Evolutionary conservation across 805 yeast genomes (phyloP), one percentile per base, ranked within the genome.

Genomic region (Schwanniomyces sp.): DNA sequence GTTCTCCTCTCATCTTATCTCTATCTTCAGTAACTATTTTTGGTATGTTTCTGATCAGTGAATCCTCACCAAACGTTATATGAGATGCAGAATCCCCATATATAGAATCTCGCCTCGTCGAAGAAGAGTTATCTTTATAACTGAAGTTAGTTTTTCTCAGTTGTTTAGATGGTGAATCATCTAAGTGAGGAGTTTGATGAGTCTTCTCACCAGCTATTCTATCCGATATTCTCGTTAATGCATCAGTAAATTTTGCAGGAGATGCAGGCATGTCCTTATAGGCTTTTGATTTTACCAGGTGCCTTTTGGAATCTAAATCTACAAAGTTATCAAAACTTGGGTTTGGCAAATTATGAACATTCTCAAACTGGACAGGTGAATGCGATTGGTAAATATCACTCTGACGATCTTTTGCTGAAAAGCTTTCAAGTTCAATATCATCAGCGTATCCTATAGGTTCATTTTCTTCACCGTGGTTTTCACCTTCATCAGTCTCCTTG

Each of bases 191-290:
- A 32, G 36, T 7, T 3, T 14, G 14, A n/a, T 18, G 32, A 12
- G 7, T 26, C 10, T 37, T 37, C 8, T 37, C n/a, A 6, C 74
- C 74, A 1, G 71, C 73, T 37, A 69, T 65, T 51, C 74, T 64
- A 36, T 67, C 69, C 0, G 72, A 65, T 5, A 69, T 53, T 49
- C 66, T 53, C 2, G 66, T 49, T 12, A 69, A 47, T 4, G 58
- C 56, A 41, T 62, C 56, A 7, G 69, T 38, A 29, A 64, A 50
- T 46, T 58, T 61, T 5, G 52, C 51, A 5, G 67, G 66, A 11
- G 57, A 43, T 1, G 66, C 53, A 3, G 50, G 51, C 16, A 52
- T 17, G 7, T 43, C 36, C 6, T 16, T 32, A 16, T 32, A 16
- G 8, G 2, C n/a, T 9, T 12, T 12, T 12, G 34, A 29, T 12